Evolutionary conservation across 257 asterid species (phyloP).

Genomic region (Scutellaria minor): DNA sequence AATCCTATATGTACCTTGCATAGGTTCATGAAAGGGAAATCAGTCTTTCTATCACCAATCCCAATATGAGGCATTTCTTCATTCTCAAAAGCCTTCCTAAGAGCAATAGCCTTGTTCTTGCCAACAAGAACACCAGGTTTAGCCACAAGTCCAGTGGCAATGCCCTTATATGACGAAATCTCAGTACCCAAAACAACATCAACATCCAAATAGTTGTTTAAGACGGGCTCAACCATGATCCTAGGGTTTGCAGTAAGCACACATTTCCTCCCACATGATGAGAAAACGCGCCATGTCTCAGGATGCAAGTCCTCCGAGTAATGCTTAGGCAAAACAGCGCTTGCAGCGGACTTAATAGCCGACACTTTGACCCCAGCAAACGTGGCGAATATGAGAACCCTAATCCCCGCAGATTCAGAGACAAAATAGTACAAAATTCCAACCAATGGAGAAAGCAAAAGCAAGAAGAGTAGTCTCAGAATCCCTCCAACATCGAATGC

Average conservation of each 20-base stretch:
- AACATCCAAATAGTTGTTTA: constrained; percentile 35
- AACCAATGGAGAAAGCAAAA: constrained; percentile 61
- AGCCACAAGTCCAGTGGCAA: constrained; percentile 44
- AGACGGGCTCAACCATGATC: constrained; percentile 42
- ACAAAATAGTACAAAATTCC: constrained; percentile 57
- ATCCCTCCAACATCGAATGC: constrained; percentile 82
- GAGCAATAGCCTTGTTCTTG: constrained; percentile 37
- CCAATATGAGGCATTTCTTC: constrained; percentile 40
- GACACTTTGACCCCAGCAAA: constrained; percentile 39
- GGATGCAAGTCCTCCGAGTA: constrained; percentile 45
- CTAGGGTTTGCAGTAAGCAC: constrained; percentile 44
- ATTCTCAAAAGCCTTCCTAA: constrained; percentile 23
- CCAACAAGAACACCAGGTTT: constrained; percentile 39
- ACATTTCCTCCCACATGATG: constrained; percentile 40
- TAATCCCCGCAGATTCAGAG: constrained; percentile 68
- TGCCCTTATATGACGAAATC: constrained; percentile 41
- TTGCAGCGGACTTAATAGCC: constrained; percentile 40
- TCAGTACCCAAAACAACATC: constrained; percentile 45
- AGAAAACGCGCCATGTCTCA: constrained; percentile 32
- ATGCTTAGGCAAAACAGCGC: constrained; percentile 36
- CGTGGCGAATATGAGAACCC: constrained; percentile 48
- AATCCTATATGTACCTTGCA: constrained; percentile 37
- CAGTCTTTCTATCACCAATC: constrained; percentile 39
- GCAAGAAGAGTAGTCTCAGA: constrained; percentile 57
- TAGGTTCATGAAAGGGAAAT: constrained; percentile 38